These are phyloP conservation scores for Neocucurbitaria cava DNA, from an alignment of 2,329 filamentous ascomycete species.

Conservation along the genomic window DNA sequence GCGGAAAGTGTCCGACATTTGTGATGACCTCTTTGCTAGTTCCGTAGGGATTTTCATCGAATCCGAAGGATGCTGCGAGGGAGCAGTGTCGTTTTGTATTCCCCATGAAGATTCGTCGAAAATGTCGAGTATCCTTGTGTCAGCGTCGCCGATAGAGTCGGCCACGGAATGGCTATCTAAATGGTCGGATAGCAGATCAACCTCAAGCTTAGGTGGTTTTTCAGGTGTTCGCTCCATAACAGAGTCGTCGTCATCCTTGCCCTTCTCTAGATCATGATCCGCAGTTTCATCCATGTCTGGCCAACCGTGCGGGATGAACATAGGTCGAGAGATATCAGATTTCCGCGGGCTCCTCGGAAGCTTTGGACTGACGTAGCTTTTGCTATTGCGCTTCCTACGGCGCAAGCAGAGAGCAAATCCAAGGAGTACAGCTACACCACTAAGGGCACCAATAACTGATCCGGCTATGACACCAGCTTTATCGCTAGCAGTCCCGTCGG, in stretches of 20 bases:
- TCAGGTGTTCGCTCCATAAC: constrained; percentile 31
- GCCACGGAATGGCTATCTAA: constrained; percentile 43
- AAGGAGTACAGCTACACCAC: constrained; percentile 36
- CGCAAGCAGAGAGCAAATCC: constrained; percentile 25
- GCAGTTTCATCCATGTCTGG: constrained; percentile 22
- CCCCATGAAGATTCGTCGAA: constrained; percentile 51
- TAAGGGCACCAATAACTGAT: constrained; percentile 43
- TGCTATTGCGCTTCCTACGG: constrained; percentile 27
- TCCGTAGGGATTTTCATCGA: constrained; percentile 54
- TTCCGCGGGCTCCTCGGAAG: constrained; percentile 38
- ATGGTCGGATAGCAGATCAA: constrained; percentile 39
- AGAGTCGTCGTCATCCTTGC: constrained; percentile 28
- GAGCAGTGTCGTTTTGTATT: constrained; percentile 36
- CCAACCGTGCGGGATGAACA: constrained; percentile 39
- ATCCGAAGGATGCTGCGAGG: constrained; percentile 50
- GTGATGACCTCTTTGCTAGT: constrained; percentile 46
- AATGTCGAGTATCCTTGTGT: constrained; percentile 47
- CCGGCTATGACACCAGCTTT: constrained; percentile 32
- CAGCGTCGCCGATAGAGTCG: constrained; percentile 50
- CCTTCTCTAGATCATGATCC: constrained; percentile 48
- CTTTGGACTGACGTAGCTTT: constrained; percentile 28
- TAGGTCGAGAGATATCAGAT: constrained; percentile 51
- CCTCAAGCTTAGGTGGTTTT: constrained; percentile 49
- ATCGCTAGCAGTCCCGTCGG: constrained; percentile 9
- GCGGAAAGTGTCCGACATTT: constrained; percentile 36